These are phyloP conservation scores for Leishmania amazonensis DNA, from an alignment of 208 protist species.

Conservation along the genomic window DNA sequence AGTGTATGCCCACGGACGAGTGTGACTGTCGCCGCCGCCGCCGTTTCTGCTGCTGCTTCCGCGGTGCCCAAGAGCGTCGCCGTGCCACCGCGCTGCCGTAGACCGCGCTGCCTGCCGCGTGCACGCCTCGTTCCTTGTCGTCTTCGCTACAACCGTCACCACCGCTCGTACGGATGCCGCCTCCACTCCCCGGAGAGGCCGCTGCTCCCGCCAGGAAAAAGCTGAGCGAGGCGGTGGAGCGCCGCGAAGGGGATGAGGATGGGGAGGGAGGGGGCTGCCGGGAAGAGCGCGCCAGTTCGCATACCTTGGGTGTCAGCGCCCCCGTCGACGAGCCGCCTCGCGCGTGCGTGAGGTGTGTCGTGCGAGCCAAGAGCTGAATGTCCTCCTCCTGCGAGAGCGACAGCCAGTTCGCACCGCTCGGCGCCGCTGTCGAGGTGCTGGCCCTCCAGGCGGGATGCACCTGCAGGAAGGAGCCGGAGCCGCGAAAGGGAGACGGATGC, in stretches of 20 bases:
- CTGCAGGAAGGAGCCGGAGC: conserved; percentile 24
- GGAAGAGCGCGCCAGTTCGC: neutral
- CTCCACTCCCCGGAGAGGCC: neutral
- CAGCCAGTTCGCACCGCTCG: neutral
- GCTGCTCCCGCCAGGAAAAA: conserved; percentile 11
- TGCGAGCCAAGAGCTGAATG: conserved; percentile 27
- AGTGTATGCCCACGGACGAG: neutral
- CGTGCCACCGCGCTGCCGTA: conserved; percentile 29
- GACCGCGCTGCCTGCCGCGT: conserved; percentile 9
- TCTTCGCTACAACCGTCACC: neutral
- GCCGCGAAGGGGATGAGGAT: conserved; percentile 11
- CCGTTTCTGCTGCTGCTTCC: conserved; percentile 11
- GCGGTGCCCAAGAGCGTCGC: conserved; percentile 31
- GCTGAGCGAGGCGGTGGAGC: conserved; percentile 29
- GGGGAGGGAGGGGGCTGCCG: neutral
- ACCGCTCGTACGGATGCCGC: neutral
- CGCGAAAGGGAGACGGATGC: conserved; percentile 18
- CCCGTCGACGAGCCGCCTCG: neutral
- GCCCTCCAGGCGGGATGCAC: conserved; percentile 7
- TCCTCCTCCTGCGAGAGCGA: conserved; percentile 19
- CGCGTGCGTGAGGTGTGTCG: conserved; percentile 15
- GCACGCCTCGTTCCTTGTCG: neutral
- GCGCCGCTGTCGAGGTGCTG: neutral
- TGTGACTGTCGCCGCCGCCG: conserved; percentile 3
- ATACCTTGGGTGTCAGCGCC: neutral